These are phyloP conservation scores for Aureobasidium subglaciale DNA, from an alignment of 2,329 filamentous ascomycete species.

Conservation along the genomic window DNA sequence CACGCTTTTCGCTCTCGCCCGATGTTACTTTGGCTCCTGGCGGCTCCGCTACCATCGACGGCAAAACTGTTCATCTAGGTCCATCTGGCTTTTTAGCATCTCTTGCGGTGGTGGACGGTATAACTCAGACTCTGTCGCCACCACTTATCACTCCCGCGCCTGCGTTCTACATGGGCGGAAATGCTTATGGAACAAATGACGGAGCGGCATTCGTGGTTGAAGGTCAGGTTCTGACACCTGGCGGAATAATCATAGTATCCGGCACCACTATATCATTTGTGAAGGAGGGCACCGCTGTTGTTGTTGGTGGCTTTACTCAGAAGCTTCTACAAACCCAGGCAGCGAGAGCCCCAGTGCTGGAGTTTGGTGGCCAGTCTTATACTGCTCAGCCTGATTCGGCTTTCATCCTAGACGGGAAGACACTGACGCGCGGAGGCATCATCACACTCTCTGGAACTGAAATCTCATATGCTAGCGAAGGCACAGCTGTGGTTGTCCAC, in stretches of 20 bases:
- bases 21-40: constrained; percentile 31
- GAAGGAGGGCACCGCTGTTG: constrained; percentile 19
- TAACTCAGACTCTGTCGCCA: constrained; percentile 28
- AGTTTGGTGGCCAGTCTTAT: constrained; percentile 25
- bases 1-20: constrained; percentile 37
- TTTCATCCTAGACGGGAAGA: constrained; percentile 22
- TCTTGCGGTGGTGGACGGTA: constrained; percentile 34
- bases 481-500: constrained; percentile 22
- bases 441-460: constrained; percentile 22
- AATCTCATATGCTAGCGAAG: constrained; percentile 21
- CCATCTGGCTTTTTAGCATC: constrained; percentile 27
- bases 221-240: constrained; percentile 22
- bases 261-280: constrained; percentile 23
- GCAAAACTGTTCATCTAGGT: constrained; percentile 35
- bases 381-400: constrained; percentile 26
- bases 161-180: constrained; percentile 21
- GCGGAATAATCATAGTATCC: constrained; percentile 20
- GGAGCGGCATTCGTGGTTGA: constrained; percentile 29
- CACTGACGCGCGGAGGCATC: constrained; percentile 20
- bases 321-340: constrained; percentile 14
- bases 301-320: constrained; percentile 23
- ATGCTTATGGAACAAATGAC: constrained; percentile 24
- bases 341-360: background rate
- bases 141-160: constrained; percentile 27
- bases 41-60: constrained; percentile 32